A percentile compares a stretch with the other conserved stretches of the same genome.
phyloP scores from a whole-genome alignment of 2,329 filamentous ascomycete species.

The Arthrinium phaeospermum region DNA sequence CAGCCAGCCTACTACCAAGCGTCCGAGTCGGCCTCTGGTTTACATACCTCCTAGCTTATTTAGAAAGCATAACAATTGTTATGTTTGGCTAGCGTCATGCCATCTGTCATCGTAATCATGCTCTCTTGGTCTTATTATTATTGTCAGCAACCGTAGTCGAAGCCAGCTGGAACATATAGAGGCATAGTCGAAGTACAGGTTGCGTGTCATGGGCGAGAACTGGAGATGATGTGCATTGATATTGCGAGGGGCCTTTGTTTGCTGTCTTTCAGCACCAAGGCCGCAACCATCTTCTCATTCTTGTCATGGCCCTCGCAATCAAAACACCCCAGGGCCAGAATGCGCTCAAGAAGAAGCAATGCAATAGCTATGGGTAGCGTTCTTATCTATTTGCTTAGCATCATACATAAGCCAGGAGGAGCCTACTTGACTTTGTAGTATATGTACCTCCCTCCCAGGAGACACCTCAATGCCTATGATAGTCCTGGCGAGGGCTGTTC shows the following conservation, averaged over 20 bases:
- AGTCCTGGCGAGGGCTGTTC: background rate
- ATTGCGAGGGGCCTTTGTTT: background rate
- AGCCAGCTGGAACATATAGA: background rate
- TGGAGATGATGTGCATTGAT: background rate
- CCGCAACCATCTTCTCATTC: background rate
- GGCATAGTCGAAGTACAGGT: background rate
- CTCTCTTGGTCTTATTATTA: background rate
- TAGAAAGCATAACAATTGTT: background rate
- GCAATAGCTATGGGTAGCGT: background rate
- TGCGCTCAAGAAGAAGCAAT: background rate
- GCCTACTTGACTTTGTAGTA: background rate
- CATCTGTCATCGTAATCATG: background rate
- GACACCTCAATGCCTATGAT: background rate
- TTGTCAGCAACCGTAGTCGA: background rate
- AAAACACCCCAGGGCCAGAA: too few species aligned
- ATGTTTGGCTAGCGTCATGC: background rate
- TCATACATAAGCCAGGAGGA: background rate
- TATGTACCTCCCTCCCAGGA: background rate
- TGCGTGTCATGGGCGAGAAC: background rate
- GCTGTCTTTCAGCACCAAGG: background rate
- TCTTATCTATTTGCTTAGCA: background rate
- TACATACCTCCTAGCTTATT: too few species aligned
- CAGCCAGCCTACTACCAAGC: background rate
- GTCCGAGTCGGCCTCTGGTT: background rate
- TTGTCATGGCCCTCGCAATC: background rate